Evolutionary conservation across 2,329 filamentous ascomycete genomes (phyloP), one percentile per base, ranked within the genome.

Genomic region (Trichoderma harzianum): DNA sequence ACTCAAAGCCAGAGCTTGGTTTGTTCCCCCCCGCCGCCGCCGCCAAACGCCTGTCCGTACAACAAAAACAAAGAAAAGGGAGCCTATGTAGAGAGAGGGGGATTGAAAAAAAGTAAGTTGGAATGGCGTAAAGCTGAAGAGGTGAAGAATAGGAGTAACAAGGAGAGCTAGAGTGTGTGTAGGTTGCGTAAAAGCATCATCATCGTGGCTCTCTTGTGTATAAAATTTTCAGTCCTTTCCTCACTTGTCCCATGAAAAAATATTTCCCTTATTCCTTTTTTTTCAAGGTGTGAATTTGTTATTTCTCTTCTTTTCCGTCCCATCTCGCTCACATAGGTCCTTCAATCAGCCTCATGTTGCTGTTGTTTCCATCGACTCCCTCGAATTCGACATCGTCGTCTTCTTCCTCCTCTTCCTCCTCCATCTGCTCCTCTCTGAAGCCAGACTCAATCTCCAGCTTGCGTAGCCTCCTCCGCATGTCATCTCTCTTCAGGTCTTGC

Each of bases 401-500:
- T 2, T 89, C 88, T 7, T 93, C 92, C 1, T 88, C 86, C 1
- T 88, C 86, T 60, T 88, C 86, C 5, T 87, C 86, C 55, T 85
- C 86, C 60, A 86, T 88, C 8, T 88, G 86, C 70, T 90, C 90
- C 24, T 93, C 91, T 77, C 92, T 90, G 78, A 97, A 97, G 0
- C 92, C 92, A 72, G 90, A 91, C 73, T 97, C 93, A 16, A 98
- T 87, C 73, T 91, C 90, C 76, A 91, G 86, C 79, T 88, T 88
- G 69, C 88, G 83, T 74, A 99, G 85, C 55, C 95, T 87, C 69
- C 90, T 87, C 77, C 94, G 91, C 92, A 97, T 94, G 61, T 94
- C 90, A 70, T 95, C 92, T 73, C 94, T 88, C 79, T 93, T 89
- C 58, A 86, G 87, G 79, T 93, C 91, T 83, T 99, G 96, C 96